Base-by-base conservation (phyloP, 2,329 filamentous ascomycete genomes). In the Massarina eburnea region DNA sequence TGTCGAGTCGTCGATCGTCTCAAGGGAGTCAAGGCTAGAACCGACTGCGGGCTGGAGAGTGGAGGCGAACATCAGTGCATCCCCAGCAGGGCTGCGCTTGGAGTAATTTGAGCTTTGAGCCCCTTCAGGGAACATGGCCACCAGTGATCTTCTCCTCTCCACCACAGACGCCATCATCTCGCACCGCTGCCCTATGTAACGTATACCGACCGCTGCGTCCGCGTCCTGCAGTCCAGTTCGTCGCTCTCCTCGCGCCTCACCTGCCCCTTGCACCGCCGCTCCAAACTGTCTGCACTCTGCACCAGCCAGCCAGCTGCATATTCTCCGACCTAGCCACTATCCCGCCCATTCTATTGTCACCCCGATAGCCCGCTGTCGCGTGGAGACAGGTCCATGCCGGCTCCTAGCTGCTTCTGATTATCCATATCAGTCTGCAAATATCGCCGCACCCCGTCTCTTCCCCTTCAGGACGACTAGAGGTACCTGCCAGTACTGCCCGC, bases 1-100 rank as follows among this genome's bases (percentile, higher is more conserved):
- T 36, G 43, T 46, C 49, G 48, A 30, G 51, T 52, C 60, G 61
- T 54, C 56, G 63, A 68, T 68, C 64, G 61, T 61, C 63, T 66
- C 62, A 66, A 30, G 27, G 27, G 61, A 60, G 62, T 66, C 62
- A 66, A 30, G 27, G 27, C 27, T 30, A 30, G 27, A 30, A 30
- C 27, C 27, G 4, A 30, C 24, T 26, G 27, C 27, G 12, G 27
- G 27, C 24, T 26, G 24, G 24, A 14, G 27, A 14, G 7, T 26
- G 24, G 24, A 59, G 63, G 64, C 60, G 63, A 60, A 67, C 61
- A 65, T 19, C 18, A 21, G 4, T 20, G 15, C 19, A 7, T 15
- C 4, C 54, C 51, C 58, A 62, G 53, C 60, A 63, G 53, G 54
- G 54, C 61, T 58, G 59, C 59, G 27, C 27, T 30, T 14, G 27